Percentiles rank a stretch among this genome's conserved stretches.
phyloP scores from a whole-genome alignment of 1,284 basidiomycete species.

The Polyporus tsugae region DNA sequence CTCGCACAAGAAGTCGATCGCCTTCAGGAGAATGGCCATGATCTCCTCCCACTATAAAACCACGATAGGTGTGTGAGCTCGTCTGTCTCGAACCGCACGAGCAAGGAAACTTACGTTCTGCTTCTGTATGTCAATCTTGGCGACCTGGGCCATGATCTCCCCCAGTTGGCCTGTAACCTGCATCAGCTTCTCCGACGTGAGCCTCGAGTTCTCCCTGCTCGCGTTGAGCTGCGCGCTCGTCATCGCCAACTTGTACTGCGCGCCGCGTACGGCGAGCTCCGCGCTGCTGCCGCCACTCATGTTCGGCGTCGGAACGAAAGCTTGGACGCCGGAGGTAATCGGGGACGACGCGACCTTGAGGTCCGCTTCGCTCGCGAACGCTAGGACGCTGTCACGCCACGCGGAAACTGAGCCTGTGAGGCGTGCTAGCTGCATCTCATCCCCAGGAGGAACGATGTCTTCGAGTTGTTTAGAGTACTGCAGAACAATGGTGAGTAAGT shows the following conservation, averaged over 20 bases:
- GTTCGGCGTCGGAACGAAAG: conserved; percentile 12
- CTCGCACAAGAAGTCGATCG: conserved; percentile 24
- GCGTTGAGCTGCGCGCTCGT: conserved; percentile 21
- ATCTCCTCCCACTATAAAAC: conserved; percentile 24
- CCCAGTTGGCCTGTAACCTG: conserved; percentile 22
- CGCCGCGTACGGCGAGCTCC: conserved; percentile 10
- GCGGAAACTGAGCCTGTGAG: background rate
- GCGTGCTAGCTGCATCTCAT: conserved; percentile 4
- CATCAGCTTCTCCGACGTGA: conserved; percentile 21
- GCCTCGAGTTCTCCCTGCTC: conserved; percentile 17
- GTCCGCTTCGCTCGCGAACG: conserved; percentile 14
- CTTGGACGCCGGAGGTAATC: conserved; percentile 14
- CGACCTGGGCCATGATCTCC: conserved; percentile 20
- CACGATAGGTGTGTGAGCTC: too few relatives aligned
- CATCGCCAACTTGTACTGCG: conserved; percentile 12
- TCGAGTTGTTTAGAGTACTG: conserved; percentile 11
- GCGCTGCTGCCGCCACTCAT: conserved; percentile 14
- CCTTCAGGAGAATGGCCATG: conserved; percentile 15
- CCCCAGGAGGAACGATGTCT: conserved; percentile 5
- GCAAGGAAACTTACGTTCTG: conserved; percentile 15
- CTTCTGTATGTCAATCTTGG: conserved; percentile 16
- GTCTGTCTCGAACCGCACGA: background rate
- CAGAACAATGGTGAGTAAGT: background rate
- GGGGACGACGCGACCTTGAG: conserved; percentile 15
- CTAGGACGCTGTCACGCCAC: conserved; percentile 18